Evolutionary conservation across 768 basidiomycete genomes (phyloP), one percentile per base, ranked within the genome.

Genomic region (Lactarius hatsudake): DNA sequence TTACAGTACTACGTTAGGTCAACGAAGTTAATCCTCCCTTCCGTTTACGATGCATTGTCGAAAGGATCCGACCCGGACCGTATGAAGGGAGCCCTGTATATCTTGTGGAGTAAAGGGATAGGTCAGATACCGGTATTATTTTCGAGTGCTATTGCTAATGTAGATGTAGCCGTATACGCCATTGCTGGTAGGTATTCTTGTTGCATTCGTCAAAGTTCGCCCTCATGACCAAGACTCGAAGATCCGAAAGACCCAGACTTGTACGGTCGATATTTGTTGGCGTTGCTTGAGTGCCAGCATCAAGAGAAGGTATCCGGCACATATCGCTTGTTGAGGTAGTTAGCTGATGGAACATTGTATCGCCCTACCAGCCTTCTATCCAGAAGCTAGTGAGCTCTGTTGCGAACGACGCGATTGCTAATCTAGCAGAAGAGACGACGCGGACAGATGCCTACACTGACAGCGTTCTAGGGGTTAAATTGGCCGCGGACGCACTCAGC

Each of bases 71-170:
- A 96, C 73, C 90, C 94, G 12, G 95, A 98, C 76, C 83, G 90
- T 30, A 96, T 97, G 87, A 98, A 98, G 78, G 96, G 96, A 9
- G 94, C 93, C 20, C 79, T 96, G 48, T 95, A 94, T 74, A 81
- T 91, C 23, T 76, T 93, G 12, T 86, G 86, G 79, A 87, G 88
- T 72, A 90, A 89, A 76, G 87, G 84, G 36, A 87, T 82, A 62
- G 83, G 89, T 89, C 68, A 54, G 84, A 71, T 45, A 15, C 61
- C 5, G 30, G 60, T 3, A 66, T 10, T 56, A 57, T 63, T 53
- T 28, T 42, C 38, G 28, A 68, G 65, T 74, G 59, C 72, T 23
- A 23, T 69, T 70, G 10, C 59, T 28, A 58, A 68, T 32, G 28
- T 30, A 20, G 32, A 56, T 38, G 28, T 63, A 87, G 89, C 87